Conservation (phyloP, 179 eudicot species). For the Heliamphora pulchella region DNA sequence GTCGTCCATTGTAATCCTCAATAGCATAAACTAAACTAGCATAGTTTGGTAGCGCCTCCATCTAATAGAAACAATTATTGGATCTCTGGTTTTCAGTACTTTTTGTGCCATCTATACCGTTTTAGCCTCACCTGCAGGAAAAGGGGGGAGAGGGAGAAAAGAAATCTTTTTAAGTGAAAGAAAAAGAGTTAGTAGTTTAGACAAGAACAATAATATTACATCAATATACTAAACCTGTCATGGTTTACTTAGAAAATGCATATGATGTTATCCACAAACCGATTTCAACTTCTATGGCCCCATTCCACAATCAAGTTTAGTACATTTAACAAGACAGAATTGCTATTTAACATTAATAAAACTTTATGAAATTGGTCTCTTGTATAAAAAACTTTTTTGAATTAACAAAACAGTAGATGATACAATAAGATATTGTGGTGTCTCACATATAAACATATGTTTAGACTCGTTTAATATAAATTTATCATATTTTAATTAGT, state of each 20-base stretch:
- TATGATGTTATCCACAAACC: not conserved
- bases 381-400: no score
- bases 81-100: conserved; percentile 87
- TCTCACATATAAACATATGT: no score
- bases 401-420: not conserved
- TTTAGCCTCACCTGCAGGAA: conserved; percentile 56
- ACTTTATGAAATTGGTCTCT: not conserved
- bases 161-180: not conserved
- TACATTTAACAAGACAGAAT: not conserved
- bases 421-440: not conserved
- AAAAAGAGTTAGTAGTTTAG: not conserved
- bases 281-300: not conserved
- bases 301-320: not conserved
- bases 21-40: conserved; percentile 64
- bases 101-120: conserved; percentile 98
- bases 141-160: not conserved
- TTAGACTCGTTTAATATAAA: no score
- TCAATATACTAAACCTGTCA: not conserved
- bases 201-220: not conserved
- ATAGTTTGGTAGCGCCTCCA: conserved; percentile 95
- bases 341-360: not conserved
- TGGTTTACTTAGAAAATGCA: not conserved
- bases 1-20: conserved; percentile 76
- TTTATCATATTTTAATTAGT: no score
- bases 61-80: conserved; percentile 79